Conservation (phyloP, 1,139 yeast genomes). For the Yamadazyma songkhlaensis region DNA sequence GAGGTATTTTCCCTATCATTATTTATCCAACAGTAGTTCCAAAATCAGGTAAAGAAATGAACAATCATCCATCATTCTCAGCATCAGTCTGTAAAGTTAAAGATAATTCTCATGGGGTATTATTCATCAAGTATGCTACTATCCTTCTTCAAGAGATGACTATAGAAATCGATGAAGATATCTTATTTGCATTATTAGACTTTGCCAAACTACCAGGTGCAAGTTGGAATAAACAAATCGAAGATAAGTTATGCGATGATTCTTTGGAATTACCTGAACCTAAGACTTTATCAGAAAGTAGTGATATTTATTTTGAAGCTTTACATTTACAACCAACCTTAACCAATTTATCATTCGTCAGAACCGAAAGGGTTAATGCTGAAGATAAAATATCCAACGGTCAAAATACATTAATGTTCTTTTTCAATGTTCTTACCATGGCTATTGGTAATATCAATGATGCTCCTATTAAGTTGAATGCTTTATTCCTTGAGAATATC, state of each 20-base stretch:
- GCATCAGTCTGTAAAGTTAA: constrained; percentile 80
- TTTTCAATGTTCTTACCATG: constrained; percentile 87
- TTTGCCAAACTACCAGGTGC: constrained; percentile 74
- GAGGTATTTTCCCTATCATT: constrained; percentile 84
- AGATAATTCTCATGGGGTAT: constrained; percentile 87
- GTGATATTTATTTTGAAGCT: constrained; percentile 88
- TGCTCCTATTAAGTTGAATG: constrained; percentile 90
- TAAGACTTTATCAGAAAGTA: constrained; percentile 50
- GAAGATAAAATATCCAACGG: constrained; percentile 51
- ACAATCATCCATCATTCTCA: constrained; percentile 86
- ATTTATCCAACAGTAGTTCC: constrained; percentile 93
- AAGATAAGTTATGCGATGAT: constrained; percentile 62
- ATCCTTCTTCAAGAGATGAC: constrained; percentile 86
- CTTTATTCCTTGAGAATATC: constrained; percentile 83
- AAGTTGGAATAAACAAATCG: constrained; percentile 52
- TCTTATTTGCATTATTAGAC: constrained; percentile 77
- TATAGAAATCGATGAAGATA: constrained; percentile 90
- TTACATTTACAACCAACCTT: constrained; percentile 91
- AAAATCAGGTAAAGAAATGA: constrained; percentile 78
- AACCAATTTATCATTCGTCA: constrained; percentile 83
- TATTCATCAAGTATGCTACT: constrained; percentile 89
- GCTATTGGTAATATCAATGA: constrained; percentile 96
- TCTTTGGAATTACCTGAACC: constrained; percentile 71
- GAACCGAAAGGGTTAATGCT: constrained; percentile 77
- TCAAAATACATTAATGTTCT: constrained; percentile 67